Base-by-base conservation (phyloP, 768 basidiomycete genomes). In the Rhodotorula kratochvilovae region DNA sequence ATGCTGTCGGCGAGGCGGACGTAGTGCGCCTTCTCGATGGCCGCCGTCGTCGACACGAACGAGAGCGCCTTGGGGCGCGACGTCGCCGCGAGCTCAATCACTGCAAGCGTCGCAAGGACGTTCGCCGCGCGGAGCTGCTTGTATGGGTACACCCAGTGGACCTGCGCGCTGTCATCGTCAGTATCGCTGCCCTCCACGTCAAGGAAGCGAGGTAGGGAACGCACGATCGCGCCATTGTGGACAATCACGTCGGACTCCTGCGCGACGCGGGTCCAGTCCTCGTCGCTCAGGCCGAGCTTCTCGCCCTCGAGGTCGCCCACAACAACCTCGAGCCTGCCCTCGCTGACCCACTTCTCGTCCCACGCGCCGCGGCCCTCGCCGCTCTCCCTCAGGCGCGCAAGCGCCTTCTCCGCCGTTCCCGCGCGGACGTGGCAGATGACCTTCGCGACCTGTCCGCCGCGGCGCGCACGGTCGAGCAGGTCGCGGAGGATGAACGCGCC, bases 121-220 rank as follows among this genome's bases (percentile, higher is more conserved):
- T 99, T 99, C 23, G 94, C 86, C 0, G 88, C 84, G 13, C 94
- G 90, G 19, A 99, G 84, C 79, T 88, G 92, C 79, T 94, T 89
- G 81, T 99, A 99, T 0, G 93, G 92, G 80, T 96, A 99, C 5
- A 99, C 91, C 96, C 96, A 99, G 78, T 99, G 96, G 23, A 98
- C 92, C 91, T 92, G 77, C 35, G 25, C 8, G 4, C 0, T 8
- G 16, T 27, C 7, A 35, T 45, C 1, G 8, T 23, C 6, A n/a
- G n/a, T n/a, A n/a, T n/a, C n/a, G n/a, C n/a, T n/a, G n/a, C n/a
- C n/a, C n/a, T n/a, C n/a, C n/a, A n/a, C n/a, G n/a, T n/a, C n/a
- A n/a, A 59, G 50, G 29, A 36, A 61, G 45, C 19, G 13, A 46
- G 10, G 17, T 11, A 27, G 69, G 50, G n/a, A n/a, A 84, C 89